Conservation (phyloP, 257 asterid species). For the Solanum medicagineum region DNA sequence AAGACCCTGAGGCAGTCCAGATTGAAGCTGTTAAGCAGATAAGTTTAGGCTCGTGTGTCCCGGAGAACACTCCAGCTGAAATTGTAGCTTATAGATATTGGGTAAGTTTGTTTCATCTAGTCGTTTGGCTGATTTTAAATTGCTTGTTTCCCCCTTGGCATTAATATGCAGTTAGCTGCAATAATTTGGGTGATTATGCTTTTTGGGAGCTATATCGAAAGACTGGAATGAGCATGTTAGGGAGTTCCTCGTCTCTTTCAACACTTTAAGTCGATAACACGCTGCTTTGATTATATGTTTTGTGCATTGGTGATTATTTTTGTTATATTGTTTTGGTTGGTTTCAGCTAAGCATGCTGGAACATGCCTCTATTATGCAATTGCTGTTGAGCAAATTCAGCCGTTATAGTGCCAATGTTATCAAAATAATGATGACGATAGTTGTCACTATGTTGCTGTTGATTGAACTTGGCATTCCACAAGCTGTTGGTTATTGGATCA, state of each 20-base stretch:
- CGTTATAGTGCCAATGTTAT: neutral
- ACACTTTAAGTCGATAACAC: neutral
- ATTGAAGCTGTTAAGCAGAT: conserved; percentile 98
- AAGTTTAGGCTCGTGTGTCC: conserved; percentile 74
- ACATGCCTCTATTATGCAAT: neutral
- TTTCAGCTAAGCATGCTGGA: neutral
- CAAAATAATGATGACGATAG: neutral
- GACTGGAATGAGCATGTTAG: neutral
- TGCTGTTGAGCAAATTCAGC: neutral
- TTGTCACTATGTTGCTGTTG: neutral
- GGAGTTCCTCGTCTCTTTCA: neutral
- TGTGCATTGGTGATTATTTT: neutral
- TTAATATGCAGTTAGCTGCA: neutral
- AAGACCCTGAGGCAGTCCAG: conserved; percentile 98
- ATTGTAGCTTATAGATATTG: conserved; percentile 78
- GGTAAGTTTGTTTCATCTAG: conserved; percentile 33
- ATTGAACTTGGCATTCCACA: neutral
- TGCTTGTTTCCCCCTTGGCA: neutral
- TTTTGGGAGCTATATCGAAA: neutral
- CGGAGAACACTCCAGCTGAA: conserved; percentile 77
- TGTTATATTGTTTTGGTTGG: neutral
- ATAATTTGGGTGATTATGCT: neutral
- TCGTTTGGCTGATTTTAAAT: neutral
- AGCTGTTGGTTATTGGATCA: neutral
- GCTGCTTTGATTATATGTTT: neutral